Evolutionary conservation across 2,329 filamentous ascomycete genomes (phyloP).

Genomic region (Aspergillus brunneoviolaceus): DNA sequence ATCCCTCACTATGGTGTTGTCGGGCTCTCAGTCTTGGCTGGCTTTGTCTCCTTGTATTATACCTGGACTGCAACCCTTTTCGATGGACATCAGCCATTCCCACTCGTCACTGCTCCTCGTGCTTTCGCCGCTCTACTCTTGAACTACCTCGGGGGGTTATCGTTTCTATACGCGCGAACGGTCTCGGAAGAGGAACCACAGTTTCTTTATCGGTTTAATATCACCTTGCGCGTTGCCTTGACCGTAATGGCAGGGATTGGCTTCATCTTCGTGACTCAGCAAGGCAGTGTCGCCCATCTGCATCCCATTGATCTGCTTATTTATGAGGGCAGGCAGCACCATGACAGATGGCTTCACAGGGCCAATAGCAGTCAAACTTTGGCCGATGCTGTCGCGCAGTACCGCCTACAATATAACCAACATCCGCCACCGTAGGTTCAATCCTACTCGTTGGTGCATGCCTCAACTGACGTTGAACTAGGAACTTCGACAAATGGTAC

Average conservation of each 20-base stretch:
- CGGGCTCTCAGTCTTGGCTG: constrained; percentile 39
- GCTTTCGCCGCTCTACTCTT: constrained; percentile 33
- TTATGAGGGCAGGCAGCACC: constrained; percentile 48
- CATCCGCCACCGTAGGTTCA: constrained; percentile 54
- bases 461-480: constrained; percentile 16
- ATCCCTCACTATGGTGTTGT: constrained; percentile 41
- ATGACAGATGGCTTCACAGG: constrained; percentile 51
- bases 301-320: constrained; percentile 60
- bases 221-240: constrained; percentile 39
- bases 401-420: constrained; percentile 53
- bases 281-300: constrained; percentile 40
- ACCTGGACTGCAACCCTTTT: constrained; percentile 32
- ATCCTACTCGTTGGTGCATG: not conserved
- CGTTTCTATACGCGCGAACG: constrained; percentile 30
- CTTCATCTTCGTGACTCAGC: constrained; percentile 41
- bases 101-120: constrained; percentile 28
- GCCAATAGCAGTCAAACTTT: constrained; percentile 51
- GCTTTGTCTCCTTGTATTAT: constrained; percentile 37
- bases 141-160: constrained; percentile 28
- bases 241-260: constrained; percentile 45
- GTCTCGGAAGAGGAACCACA: constrained; percentile 32
- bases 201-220: constrained; percentile 26
- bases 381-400: constrained; percentile 51
- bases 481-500: constrained; percentile 61
- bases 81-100: constrained; percentile 35